A percentile compares a stretch with the other conserved stretches of the same genome.
phyloP scores from a whole-genome alignment of 331 rosid genomes.

The Malus hybrid region DNA sequence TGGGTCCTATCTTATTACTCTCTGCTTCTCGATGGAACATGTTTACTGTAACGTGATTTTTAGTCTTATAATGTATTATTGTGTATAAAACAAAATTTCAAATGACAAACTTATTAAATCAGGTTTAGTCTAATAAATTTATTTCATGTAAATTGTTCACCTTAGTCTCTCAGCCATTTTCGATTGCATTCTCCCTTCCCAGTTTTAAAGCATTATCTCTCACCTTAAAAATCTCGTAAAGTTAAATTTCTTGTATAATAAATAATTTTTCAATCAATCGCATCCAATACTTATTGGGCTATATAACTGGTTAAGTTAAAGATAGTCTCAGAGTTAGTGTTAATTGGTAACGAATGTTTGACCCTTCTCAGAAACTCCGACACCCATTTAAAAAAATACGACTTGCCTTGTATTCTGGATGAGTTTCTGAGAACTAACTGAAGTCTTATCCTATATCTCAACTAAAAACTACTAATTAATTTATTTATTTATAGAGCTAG shows the following conservation, averaged over 20 bases:
- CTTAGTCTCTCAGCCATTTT: slow-evolving; percentile 39
- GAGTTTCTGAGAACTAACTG: background rate
- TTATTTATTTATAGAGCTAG: background rate
- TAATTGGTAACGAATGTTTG: no score
- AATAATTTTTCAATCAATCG: no score
- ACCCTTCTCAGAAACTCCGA: background rate
- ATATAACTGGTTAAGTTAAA: no score
- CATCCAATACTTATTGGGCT: background rate
- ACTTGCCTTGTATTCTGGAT: background rate
- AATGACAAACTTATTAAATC: no score
- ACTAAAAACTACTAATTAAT: background rate
- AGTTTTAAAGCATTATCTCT: background rate
- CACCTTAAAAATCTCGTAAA: background rate
- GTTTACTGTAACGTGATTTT: no score
- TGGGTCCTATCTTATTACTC: slow-evolving; percentile 8
- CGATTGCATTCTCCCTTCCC: background rate
- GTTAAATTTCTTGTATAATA: background rate
- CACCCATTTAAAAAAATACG: background rate
- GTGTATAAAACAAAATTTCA: no score
- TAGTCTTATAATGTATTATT: no score
- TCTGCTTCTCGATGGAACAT: background rate
- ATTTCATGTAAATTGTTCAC: no score
- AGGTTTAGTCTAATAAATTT: no score
- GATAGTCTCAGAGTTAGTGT: background rate
- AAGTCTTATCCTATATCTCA: background rate